Conservation (phyloP, 805 yeast species). For the Suhomyces xylopsoci region DNA sequence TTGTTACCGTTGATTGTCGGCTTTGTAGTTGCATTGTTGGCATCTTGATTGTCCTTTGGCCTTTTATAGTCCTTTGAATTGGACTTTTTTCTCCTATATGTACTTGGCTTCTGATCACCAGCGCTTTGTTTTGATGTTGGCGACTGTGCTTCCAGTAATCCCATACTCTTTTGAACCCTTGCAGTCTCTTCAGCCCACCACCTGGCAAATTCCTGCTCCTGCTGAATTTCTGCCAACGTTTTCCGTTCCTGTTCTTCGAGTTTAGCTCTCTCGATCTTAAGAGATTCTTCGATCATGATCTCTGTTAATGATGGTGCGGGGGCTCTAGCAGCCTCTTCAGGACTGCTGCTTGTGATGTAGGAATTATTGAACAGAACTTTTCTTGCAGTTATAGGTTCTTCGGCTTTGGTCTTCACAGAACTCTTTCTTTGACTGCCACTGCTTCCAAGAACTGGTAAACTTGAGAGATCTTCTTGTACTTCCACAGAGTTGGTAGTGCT, state of each 20-base stretch:
- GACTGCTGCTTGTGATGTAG: background rate
- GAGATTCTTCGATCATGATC: conserved; percentile 47
- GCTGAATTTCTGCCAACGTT: conserved; percentile 66
- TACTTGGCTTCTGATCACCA: background rate
- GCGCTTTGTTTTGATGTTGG: background rate
- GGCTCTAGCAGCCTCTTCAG: background rate
- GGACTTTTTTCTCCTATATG: background rate
- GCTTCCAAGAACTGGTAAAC: background rate
- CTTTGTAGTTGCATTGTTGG: background rate
- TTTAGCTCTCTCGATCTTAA: conserved; percentile 30
- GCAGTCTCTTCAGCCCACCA: conserved; percentile 87
- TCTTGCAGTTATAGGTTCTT: background rate
- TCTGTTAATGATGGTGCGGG: conserved; percentile 40
- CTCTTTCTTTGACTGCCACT: background rate
- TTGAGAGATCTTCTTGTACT: background rate
- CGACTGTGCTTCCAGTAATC: background rate
- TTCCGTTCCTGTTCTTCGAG: conserved; percentile 29
- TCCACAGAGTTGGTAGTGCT: background rate
- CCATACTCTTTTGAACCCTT: conserved; percentile 51
- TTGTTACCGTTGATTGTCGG: background rate
- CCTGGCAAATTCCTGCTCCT: conserved; percentile 77
- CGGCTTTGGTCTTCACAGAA: background rate
- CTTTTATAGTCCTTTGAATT: background rate
- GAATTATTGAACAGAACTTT: background rate
- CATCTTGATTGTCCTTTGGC: background rate